Conservation (phyloP, 1,284 basidiomycete species). For the Austroboletus novae-zelandiae region DNA sequence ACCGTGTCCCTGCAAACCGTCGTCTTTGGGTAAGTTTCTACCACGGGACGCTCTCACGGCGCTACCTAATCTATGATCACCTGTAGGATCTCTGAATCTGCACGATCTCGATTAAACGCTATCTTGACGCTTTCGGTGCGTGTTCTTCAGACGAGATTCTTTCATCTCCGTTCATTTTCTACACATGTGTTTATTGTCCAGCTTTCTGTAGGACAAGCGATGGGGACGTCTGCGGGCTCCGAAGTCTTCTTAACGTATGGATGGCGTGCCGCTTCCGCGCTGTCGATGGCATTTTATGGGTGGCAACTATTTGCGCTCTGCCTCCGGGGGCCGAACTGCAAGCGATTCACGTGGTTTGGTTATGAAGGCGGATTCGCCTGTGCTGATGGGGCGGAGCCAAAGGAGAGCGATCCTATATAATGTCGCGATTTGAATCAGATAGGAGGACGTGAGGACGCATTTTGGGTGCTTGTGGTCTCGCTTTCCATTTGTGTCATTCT, state of each 20-base stretch:
- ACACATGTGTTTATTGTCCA: slow-evolving; percentile 1
- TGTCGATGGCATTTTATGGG: slow-evolving; percentile 46
- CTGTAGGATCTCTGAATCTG: slow-evolving; percentile 50
- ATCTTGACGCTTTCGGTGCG: slow-evolving; percentile 55
- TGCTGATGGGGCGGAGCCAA: no score
- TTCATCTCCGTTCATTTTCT: not conserved
- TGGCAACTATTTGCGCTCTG: slow-evolving; percentile 39
- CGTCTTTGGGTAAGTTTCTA: slow-evolving; percentile 35
- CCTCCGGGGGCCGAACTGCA: slow-evolving; percentile 41
- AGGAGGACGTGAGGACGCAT: no score
- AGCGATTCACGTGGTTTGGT: slow-evolving; percentile 29
- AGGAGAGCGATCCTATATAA: no score
- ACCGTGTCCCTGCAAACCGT: slow-evolving; percentile 39
- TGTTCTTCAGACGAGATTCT: not conserved
- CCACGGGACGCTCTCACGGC: not conserved
- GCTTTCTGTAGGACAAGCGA: slow-evolving; percentile 46
- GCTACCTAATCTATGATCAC: not conserved
- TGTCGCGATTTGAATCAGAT: no score
- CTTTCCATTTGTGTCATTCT: no score
- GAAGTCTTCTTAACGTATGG: slow-evolving; percentile 48
- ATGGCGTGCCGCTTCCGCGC: slow-evolving; percentile 48
- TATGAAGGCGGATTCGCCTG: slow-evolving; percentile 19
- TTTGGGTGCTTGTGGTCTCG: no score
- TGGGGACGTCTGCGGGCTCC: slow-evolving; percentile 52
- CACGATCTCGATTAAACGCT: slow-evolving; percentile 62